Evolutionary conservation across 768 basidiomycete genomes (phyloP).

Genomic region (Boletus sensibilis): DNA sequence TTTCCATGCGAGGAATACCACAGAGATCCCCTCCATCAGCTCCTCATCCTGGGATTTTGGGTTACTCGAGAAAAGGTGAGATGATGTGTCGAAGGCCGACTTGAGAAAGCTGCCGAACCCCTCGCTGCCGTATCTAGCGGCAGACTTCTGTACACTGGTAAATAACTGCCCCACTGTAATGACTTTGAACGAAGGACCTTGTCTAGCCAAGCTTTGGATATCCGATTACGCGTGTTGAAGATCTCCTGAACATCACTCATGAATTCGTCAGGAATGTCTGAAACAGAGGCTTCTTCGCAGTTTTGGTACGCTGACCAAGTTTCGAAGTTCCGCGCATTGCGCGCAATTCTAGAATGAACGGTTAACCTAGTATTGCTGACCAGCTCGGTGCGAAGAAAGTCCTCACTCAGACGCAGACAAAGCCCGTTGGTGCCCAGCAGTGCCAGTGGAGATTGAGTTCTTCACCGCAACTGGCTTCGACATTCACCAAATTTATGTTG

Average conservation of each 20-base stretch:
- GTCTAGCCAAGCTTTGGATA: slow-evolving; percentile 45
- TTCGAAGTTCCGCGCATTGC: slow-evolving; percentile 48
- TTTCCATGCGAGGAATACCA: slow-evolving; percentile 46
- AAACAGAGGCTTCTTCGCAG: slow-evolving; percentile 48
- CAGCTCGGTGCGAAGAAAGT: neutral
- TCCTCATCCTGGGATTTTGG: slow-evolving; percentile 18
- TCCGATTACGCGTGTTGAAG: slow-evolving; percentile 35
- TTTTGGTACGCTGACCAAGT: slow-evolving; percentile 49
- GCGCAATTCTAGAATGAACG: slow-evolving; percentile 42
- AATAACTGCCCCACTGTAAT: neutral
- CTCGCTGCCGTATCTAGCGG: slow-evolving; percentile 4
- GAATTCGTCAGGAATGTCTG: slow-evolving; percentile 44
- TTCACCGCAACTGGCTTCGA: slow-evolving; percentile 17
- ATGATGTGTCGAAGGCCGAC: slow-evolving; percentile 34
- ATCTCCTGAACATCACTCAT: slow-evolving; percentile 37
- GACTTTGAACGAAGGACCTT: slow-evolving; percentile 29
- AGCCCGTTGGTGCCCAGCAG: slow-evolving; percentile 30
- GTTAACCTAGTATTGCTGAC: neutral
- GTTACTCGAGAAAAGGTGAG: slow-evolving; percentile 41
- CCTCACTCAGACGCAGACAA: slow-evolving; percentile 50
- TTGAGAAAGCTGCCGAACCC: slow-evolving; percentile 27
- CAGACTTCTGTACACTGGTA: slow-evolving; percentile 3
- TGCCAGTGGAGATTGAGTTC: slow-evolving; percentile 9
- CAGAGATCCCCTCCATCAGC: slow-evolving; percentile 39
- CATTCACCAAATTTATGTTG: slow-evolving; percentile 12